These are phyloP conservation scores for Prosopis cineraria DNA, from an alignment of 306 rosid species.

Conservation along the genomic window DNA sequence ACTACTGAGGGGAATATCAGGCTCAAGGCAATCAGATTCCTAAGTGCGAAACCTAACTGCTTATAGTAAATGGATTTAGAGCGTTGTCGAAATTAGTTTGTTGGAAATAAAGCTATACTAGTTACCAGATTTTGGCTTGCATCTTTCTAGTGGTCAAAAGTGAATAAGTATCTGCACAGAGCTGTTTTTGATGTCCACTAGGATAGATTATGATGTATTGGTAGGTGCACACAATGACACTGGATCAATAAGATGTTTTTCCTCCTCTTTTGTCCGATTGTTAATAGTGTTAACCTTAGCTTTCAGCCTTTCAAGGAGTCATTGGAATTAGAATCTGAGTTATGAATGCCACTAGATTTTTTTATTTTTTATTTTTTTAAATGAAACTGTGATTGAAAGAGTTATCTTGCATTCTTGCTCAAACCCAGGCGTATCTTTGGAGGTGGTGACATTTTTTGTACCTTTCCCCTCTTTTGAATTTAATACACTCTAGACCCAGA, in stretches of 20 bases:
- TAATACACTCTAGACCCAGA: background rate
- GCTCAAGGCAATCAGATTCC: background rate
- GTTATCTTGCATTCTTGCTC: background rate
- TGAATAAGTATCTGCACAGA: background rate
- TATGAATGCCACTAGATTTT: conserved; percentile 3
- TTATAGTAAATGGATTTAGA: background rate
- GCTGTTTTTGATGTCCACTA: background rate
- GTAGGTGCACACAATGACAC: background rate
- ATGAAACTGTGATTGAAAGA: background rate
- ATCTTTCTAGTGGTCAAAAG: background rate
- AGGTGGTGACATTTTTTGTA: background rate
- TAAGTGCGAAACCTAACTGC: background rate
- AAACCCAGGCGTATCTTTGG: background rate
- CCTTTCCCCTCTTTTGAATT: background rate
- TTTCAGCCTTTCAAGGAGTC: background rate
- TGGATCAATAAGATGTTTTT: background rate
- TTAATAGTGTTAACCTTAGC: background rate
- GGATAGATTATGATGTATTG: background rate
- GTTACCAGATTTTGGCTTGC: background rate
- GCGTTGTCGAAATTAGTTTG: background rate
- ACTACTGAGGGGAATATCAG: background rate
- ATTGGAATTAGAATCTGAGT: conserved; percentile 2
- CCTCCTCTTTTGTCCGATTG: background rate
- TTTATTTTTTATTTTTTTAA: background rate
- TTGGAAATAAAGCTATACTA: background rate